These are phyloP conservation scores for Starmerella riodocensis DNA, from an alignment of 805 yeast species.

Conservation along the genomic window DNA sequence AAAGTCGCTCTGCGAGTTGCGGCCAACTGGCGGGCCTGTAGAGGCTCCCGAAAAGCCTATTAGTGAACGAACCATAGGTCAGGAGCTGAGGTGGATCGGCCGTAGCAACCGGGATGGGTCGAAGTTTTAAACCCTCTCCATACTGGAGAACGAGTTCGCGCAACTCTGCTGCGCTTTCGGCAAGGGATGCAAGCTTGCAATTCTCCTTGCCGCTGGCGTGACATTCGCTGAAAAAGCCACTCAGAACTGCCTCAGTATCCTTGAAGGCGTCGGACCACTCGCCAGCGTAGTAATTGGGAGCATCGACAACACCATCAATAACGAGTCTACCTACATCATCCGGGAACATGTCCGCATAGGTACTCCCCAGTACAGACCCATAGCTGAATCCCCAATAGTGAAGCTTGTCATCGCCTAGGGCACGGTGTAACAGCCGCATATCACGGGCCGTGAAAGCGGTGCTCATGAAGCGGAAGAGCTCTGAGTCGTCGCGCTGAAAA, in stretches of 20 bases:
- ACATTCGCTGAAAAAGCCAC: constrained; percentile 13
- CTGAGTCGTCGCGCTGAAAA: constrained; percentile 8
- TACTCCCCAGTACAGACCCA: constrained; percentile 19
- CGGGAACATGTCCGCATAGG: constrained; percentile 22
- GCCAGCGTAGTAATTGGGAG: constrained; percentile 17
- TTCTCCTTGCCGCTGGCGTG: constrained; percentile 1
- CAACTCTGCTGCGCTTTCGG: constrained; percentile 4
- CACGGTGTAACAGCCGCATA: constrained; percentile 19
- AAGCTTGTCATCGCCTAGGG: constrained; percentile 20
- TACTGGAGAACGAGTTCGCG: constrained; percentile 2
- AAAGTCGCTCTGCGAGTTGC: constrained; percentile 11
- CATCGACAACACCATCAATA: constrained; percentile 21
- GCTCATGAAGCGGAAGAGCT: constrained; percentile 12
- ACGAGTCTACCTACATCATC: constrained; percentile 15
- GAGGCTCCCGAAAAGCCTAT: constrained; percentile 10
- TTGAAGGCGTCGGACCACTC: constrained; percentile 13
- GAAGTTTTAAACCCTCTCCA: constrained; percentile 6
- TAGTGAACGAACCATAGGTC: constrained; percentile 10
- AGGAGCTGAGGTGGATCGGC: constrained; percentile 14
- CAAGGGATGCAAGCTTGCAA: constrained; percentile 4
- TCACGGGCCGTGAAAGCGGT: constrained; percentile 21
- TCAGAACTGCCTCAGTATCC: constrained; percentile 15
- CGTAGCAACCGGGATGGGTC: constrained; percentile 3
- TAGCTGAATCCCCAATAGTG: constrained; percentile 24
- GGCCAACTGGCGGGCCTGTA: constrained; percentile 16